Evolutionary conservation across 2,329 filamentous ascomycete genomes (phyloP), one percentile per base, ranked within the genome.

Genomic region (Microdochium bolleyi): DNA sequence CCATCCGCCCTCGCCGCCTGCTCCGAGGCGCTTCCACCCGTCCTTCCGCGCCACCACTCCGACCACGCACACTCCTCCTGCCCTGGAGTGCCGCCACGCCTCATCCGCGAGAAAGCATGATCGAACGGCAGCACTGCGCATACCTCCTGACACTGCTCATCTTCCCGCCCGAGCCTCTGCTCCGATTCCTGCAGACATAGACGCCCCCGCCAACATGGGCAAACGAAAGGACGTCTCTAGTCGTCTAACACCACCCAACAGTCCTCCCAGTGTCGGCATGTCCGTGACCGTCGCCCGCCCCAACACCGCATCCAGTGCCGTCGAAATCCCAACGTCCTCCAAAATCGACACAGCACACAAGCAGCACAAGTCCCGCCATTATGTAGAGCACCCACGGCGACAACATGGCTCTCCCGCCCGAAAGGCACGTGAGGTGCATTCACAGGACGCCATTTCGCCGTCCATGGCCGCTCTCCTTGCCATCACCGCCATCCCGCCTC

Each of bases 391-490:
- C 24, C 55, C 56, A 25, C 61, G 63, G 50, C 68, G 69, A 46
- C 65, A 65, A 51, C 66, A 66, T 38, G 63, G 62, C 22, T 57
- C 64, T 10, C 59, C 52, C 44, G 52, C 59, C 21, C 67, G 64
- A 37, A 67, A 66, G 41, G 64, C 67, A 9, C 69, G 67, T 54
- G 72, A 77, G 52, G 65, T 70, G 2, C 76, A 78, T 61, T 75
- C 76, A 1, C 74, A 79, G 5, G 78, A 82, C 53, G 69, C 73
- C 16, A 71, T 85, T 22, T 77, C 82, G 4, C 75, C 82, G 0
- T 83, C 81, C 0, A 75, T 85, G 25, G 80, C 80, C 5, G 80
- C 80, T 13, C 69, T 86, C 25, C 70, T 86, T 32, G 83, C 83
- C 30, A 72, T 83, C 51, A 86, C 83, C 27, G 77, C 74, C 56